phyloP scores from a whole-genome alignment of 1,284 basidiomycete species.

The Macrocystidia cucumis region DNA sequence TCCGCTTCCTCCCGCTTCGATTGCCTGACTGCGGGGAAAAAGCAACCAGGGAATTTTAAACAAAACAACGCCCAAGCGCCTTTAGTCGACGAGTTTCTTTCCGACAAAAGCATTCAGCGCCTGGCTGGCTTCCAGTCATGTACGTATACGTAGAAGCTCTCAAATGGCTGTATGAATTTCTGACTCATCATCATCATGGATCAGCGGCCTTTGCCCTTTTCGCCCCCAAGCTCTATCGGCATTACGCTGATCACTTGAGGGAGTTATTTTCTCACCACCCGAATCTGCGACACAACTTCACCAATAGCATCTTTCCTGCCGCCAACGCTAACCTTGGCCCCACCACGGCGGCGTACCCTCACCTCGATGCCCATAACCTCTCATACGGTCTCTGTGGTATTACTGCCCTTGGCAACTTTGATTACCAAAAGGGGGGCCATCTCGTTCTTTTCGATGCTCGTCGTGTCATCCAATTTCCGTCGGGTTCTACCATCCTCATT shows the following conservation, averaged over 20 bases:
- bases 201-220: background rate
- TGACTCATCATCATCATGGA: too few relatives aligned
- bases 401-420: slow-evolving; percentile 1
- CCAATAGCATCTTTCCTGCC: background rate
- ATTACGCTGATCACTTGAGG: background rate
- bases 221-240: background rate
- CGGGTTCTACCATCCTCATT: slow-evolving; percentile 16
- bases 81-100: too few relatives aligned
- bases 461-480: slow-evolving; percentile 1
- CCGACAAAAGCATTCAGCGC: too few relatives aligned
- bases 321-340: background rate
- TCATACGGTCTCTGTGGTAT: slow-evolving; percentile 3
- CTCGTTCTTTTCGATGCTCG: slow-evolving; percentile 2
- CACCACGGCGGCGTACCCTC: background rate
- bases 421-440: slow-evolving; percentile 1
- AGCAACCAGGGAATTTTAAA: too few relatives aligned
- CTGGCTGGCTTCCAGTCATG: too few relatives aligned
- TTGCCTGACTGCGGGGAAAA: too few relatives aligned
- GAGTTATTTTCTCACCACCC: background rate
- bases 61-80: too few relatives aligned
- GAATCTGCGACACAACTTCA: background rate
- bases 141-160: too few relatives aligned
- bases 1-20: too few relatives aligned
- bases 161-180: too few relatives aligned
- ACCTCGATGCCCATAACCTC: slow-evolving; percentile 1